Base-by-base conservation (phyloP, 768 basidiomycete genomes). In the Pulveroboletus sp. region DNA sequence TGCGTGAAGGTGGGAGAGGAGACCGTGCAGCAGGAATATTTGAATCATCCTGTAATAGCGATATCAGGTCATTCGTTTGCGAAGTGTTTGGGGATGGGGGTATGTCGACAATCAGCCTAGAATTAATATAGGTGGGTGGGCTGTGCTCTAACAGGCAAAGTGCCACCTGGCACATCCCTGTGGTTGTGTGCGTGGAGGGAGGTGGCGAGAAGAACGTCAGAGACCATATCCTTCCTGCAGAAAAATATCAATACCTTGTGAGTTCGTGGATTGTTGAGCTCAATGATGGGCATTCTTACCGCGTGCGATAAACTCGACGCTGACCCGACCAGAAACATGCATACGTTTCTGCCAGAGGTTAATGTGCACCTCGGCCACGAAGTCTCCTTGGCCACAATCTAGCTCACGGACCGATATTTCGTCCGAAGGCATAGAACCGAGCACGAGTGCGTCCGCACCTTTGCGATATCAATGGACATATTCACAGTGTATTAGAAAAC, bases 301-400 rank as follows among this genome's bases (percentile, higher is more conserved):
- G 63, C 72, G 66, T 7, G 85, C 84, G 46, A 88, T 83, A 51
- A 88, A 88, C 50, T 89, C 85, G 16, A 85, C 58, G 6, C 53
- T 57, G 33, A 87, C 75, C 17, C 67, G 48, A 49, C 77, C 77
- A 20, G 78, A 73, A 13, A 86, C 75, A 21, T 79, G 71, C 84
- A 90, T 84, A n/a, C 87, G 74, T 56, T 80, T 82, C 62, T 85
- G 83, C 64, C 87, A 89, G 36, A 78, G 72, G 17, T 75, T 72
- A 17, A 84, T 69, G 19, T 68, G 44, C 17, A 63, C 52, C 6
- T 65, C 57, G 17, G 73, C 80, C 0, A 71, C 74, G 50, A 89
- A 90, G 0, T 76, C 69, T 0, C 77, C 78, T 39, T 78, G 75
- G 0, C 73, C 72, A 0, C n/a, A n/a, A n/a, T 67, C 66, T 5